Percentiles rank a stretch among this genome's conserved stretches.
These are phyloP conservation scores for Viola odorata DNA, from an alignment of 345 rosid genomes.

Conservation along the genomic window DNA sequence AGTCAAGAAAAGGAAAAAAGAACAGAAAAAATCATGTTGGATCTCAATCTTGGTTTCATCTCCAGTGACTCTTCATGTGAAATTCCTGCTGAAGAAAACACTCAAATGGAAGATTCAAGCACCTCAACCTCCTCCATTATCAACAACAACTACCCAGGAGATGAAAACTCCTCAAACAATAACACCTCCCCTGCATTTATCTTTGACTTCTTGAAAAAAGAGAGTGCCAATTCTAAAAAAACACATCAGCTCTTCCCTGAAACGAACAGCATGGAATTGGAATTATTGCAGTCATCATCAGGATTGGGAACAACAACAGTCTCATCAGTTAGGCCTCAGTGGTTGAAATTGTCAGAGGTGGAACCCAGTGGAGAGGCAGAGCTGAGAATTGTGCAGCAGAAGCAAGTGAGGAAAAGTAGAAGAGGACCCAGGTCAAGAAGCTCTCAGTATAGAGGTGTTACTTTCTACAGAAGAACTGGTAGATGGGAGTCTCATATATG, in stretches of 20 bases:
- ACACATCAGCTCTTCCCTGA: conserved; percentile 47
- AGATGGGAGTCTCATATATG: conserved; percentile 33
- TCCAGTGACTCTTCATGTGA: conserved; percentile 27
- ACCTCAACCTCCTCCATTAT: conserved; percentile 48
- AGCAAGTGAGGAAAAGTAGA: conserved; percentile 28
- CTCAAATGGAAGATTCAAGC: conserved; percentile 34
- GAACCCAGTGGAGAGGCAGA: conserved; percentile 26
- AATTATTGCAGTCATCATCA: conserved; percentile 9
- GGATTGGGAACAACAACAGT: conserved; percentile 3
- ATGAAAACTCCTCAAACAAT: conserved; percentile 36
- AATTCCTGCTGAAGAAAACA: not conserved
- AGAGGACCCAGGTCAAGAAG: conserved; percentile 33
- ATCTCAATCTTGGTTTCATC: conserved; percentile 56
- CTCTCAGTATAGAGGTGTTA: conserved; percentile 29
- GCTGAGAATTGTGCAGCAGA: conserved; percentile 30
- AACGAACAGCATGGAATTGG: conserved; percentile 17
- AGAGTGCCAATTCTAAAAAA: conserved; percentile 10
- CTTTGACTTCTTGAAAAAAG: conserved; percentile 43
- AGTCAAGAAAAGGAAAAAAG: not conserved
- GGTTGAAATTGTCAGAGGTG: conserved; percentile 43
- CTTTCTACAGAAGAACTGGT: conserved; percentile 31
- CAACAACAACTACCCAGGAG: conserved; percentile 28
- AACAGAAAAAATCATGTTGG: conserved; percentile 33
- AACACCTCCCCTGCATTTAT: conserved; percentile 24
- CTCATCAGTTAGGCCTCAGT: conserved; percentile 23